These are phyloP conservation scores for Amphicarpaea edgeworthii DNA, from an alignment of 306 rosid species.

Conservation along the genomic window DNA sequence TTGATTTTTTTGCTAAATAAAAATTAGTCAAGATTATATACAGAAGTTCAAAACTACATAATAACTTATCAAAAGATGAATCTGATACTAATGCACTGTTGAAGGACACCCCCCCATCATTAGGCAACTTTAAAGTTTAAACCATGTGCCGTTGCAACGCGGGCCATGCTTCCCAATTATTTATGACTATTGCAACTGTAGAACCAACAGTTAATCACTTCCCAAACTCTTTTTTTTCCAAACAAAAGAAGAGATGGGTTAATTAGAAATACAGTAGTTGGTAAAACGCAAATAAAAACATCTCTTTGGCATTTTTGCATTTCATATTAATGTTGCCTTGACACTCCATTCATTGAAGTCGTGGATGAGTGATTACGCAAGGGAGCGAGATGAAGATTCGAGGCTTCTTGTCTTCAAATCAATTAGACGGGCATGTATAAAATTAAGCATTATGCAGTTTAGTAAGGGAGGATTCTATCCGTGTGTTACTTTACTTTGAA, in stretches of 20 bases:
- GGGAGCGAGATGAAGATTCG: background rate
- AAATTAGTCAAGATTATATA: too few relatives aligned
- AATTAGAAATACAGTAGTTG: constrained; percentile 27
- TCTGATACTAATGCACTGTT: background rate
- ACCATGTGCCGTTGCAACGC: background rate
- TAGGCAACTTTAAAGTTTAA: background rate
- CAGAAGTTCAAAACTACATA: too few relatives aligned
- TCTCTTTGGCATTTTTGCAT: background rate
- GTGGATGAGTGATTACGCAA: constrained; percentile 13
- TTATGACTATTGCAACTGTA: background rate
- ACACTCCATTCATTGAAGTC: background rate
- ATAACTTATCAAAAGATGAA: too few relatives aligned
- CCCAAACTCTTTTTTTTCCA: background rate
- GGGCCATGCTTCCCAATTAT: constrained; percentile 8
- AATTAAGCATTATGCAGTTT: constrained; percentile 17
- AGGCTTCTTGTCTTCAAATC: constrained; percentile 13
- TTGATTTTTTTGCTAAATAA: too few relatives aligned
- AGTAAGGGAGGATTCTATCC: constrained; percentile 3
- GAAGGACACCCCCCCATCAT: too few relatives aligned
- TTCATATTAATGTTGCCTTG: background rate
- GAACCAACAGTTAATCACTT: background rate
- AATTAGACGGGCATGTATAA: background rate
- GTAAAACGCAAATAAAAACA: background rate
- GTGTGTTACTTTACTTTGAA: background rate
- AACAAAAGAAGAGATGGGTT: background rate